Evolutionary conservation across 83 land plant species (phyloP).

Genomic region (Larix sibirica): DNA sequence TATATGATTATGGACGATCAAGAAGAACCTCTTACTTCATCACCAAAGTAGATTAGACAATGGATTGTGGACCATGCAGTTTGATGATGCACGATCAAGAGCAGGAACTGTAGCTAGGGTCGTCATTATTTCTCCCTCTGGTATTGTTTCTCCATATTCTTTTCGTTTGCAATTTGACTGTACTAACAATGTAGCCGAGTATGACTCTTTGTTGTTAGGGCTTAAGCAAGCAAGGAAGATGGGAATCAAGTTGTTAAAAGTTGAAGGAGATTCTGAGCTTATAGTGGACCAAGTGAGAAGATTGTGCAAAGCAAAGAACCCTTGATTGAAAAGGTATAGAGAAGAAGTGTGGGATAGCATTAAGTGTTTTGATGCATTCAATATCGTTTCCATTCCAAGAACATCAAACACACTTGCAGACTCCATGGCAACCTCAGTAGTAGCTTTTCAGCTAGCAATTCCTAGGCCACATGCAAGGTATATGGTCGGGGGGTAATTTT

Average conservation of each 20-base stretch:
- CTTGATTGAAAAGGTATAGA: not conserved
- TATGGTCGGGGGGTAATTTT: not conserved
- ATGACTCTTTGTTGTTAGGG: not conserved
- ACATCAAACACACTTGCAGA: not conserved
- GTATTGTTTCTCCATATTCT: not conserved
- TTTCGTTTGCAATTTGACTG: not conserved
- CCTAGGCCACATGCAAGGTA: not conserved
- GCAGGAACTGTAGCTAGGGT: not conserved
- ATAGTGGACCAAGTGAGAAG: not conserved
- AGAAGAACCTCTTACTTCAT: too few relatives aligned
- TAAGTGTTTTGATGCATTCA: not conserved
- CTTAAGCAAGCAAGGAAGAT: not conserved
- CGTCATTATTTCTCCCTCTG: not conserved
- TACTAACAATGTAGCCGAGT: not conserved
- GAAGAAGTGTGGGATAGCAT: not conserved
- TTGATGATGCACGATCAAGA: not conserved
- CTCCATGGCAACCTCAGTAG: not conserved
- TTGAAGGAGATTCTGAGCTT: not conserved
- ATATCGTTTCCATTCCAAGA: not conserved
- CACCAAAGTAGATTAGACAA: not conserved
- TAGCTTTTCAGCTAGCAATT: not conserved
- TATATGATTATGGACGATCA: too few relatives aligned
- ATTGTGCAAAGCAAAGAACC: not conserved
- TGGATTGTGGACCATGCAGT: not conserved
- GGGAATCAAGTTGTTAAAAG: not conserved